Percentiles rank a stretch among this genome's conserved stretches.
phyloP scores from a whole-genome alignment of 257 asterid genomes.

The Gynochthodes officinalis region DNA sequence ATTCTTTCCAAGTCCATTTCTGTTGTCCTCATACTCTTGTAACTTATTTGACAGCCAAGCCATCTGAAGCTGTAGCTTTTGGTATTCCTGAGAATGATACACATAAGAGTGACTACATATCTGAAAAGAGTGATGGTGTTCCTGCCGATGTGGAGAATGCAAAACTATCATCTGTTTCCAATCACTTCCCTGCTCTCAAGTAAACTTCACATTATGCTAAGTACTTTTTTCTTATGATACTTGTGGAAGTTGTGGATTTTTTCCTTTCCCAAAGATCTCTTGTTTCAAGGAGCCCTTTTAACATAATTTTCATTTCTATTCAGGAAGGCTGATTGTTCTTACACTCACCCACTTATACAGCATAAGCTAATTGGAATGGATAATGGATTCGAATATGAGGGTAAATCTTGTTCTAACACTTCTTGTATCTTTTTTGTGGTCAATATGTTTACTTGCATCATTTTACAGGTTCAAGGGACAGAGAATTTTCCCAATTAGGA shows the following conservation, averaged over 20 bases:
- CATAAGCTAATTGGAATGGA: conserved; percentile 49
- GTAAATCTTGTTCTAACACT: conserved; percentile 31
- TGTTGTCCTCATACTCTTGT: not conserved
- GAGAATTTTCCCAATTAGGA: conserved; percentile 58
- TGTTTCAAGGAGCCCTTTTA: conserved; percentile 11
- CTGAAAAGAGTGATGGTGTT: conserved; percentile 29
- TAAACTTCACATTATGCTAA: conserved; percentile 37
- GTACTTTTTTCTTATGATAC: too few relatives aligned
- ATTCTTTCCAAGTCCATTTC: not conserved
- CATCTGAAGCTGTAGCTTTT: conserved; percentile 27
- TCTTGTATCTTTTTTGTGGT: conserved; percentile 19
- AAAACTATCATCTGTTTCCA: conserved; percentile 15
- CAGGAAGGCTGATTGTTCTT: conserved; percentile 55
- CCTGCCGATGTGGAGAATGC: conserved; percentile 16
- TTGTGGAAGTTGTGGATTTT: not conserved
- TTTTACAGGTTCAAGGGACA: conserved; percentile 57
- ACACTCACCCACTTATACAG: conserved; percentile 60
- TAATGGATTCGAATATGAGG: conserved; percentile 38
- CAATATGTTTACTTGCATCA: conserved; percentile 30
- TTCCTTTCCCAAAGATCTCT: not conserved
- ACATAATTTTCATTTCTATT: conserved; percentile 25
- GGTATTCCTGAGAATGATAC: conserved; percentile 39
- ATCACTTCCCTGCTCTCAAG: conserved; percentile 31
- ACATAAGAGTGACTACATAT: conserved; percentile 30
- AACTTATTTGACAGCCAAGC: conserved; percentile 37